A percentile compares a stretch with the other conserved stretches of the same genome.
Conservation (phyloP, 2,329 filamentous ascomycete genomes). For the Albifimbria verrucaria region DNA sequence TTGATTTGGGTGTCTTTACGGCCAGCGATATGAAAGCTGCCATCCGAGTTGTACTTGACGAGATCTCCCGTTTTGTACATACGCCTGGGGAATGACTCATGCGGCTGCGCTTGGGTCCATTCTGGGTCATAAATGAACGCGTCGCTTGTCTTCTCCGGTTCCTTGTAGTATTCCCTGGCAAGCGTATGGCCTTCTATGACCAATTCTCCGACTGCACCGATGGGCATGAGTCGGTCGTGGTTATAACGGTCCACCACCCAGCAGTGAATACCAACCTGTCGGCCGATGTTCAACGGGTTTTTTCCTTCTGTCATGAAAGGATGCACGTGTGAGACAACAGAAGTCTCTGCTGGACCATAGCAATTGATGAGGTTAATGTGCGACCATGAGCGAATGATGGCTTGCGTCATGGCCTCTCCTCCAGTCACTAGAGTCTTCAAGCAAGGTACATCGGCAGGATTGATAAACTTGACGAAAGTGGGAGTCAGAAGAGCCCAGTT, state of each 20-base stretch:
- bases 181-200: constrained; percentile 36
- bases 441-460: constrained; percentile 12
- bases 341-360: constrained; percentile 18
- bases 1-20: constrained; percentile 28
- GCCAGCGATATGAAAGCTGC: constrained; percentile 18
- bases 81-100: not conserved
- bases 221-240: constrained; percentile 20
- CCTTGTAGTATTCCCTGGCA: constrained; percentile 47
- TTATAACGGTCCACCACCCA: constrained; percentile 25
- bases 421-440: constrained; percentile 18
- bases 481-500: constrained; percentile 18
- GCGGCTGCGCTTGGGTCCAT: constrained; percentile 10
- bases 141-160: constrained; percentile 26
- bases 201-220: constrained; percentile 30
- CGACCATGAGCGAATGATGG: constrained; percentile 16
- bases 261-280: constrained; percentile 11
- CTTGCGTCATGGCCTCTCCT: constrained; percentile 19
- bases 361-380: constrained; percentile 19
- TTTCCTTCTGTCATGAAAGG: constrained; percentile 11
- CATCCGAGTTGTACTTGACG: constrained; percentile 22
- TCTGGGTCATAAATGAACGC: constrained; percentile 20
- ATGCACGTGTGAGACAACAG: constrained; percentile 16
- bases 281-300: constrained; percentile 17
- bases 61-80: constrained; percentile 21
- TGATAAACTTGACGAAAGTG: constrained; percentile 14